Percentiles rank a stretch among this genome's conserved stretches.
Conservation (phyloP, 1,284 basidiomycete genomes). For the Cystobasidiaceae sp. region DNA sequence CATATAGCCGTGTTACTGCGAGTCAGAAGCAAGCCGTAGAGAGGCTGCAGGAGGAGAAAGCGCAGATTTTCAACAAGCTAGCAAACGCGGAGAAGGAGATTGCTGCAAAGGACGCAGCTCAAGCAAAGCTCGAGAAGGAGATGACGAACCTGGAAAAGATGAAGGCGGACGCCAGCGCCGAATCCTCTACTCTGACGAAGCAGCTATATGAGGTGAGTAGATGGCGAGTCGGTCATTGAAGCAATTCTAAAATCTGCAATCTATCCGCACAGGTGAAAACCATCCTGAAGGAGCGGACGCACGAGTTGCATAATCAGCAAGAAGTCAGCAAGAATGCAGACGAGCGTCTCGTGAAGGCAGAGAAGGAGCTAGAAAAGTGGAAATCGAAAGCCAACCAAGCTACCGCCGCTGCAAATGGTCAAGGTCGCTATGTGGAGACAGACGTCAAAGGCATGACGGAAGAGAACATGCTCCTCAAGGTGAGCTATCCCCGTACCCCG, state of each 20-base stretch:
- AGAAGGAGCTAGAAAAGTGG: conserved; percentile 47
- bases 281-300: conserved; percentile 47
- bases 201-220: conserved; percentile 54
- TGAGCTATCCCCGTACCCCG: conserved; percentile 47
- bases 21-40: conserved; percentile 75
- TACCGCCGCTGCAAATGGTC: conserved; percentile 31
- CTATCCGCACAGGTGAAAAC: conserved; percentile 41
- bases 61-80: conserved; percentile 34
- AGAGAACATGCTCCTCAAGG: conserved; percentile 58
- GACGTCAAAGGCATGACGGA: conserved; percentile 41
- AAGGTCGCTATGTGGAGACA: conserved; percentile 33
- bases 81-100: conserved; percentile 1
- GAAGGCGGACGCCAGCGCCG: not conserved
- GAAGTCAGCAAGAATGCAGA: conserved; percentile 43
- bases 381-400: conserved; percentile 50
- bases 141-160: not conserved
- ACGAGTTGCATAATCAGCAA: conserved; percentile 46
- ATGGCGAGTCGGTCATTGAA: conserved; percentile 50
- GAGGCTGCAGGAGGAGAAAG: conserved; percentile 62
- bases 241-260: conserved; percentile 38
- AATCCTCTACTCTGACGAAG: conserved; percentile 47
- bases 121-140: conserved; percentile 1
- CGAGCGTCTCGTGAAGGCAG: conserved; percentile 44
- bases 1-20: conserved; percentile 60
- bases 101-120: not conserved